Base-by-base conservation (phyloP, 2,329 filamentous ascomycete species). In the Aspergillus clavatus region DNA sequence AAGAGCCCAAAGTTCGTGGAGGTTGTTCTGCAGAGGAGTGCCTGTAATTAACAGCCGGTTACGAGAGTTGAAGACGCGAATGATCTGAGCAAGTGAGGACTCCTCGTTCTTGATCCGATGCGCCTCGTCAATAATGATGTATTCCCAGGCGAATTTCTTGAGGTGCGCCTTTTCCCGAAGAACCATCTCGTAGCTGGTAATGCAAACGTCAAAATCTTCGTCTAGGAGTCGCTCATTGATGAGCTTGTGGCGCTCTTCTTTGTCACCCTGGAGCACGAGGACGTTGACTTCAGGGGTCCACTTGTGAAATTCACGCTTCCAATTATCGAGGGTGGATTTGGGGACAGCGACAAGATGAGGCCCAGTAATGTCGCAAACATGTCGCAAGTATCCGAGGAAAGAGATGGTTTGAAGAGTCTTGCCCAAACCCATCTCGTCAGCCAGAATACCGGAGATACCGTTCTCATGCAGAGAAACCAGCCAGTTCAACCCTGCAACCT, bases 51-150 rank as follows among this genome's bases (percentile, higher is more conserved):
- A 78, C 24, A 98, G 78, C 41, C 93, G 85, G 66, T 97, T 97
- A 63, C 93, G 82, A 4, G 93, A 98, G 70, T 90, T 88, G 76
- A 98, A 98, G 42, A 96, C 75, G 56, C 93, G 88, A 54, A 98
- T 95, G 55, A 97, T 94, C 62, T 97, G 91, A 3, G 93, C 90
- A 3, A 98, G 77, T 0, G 93, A 96, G 0, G 93, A 98, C 67
- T 97, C 89, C 65, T 98, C 93, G 69, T 98, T 98, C 76, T 98
- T 98, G 79, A 98, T 98, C 49, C 93, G 89, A 69, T 98, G 93
- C 2, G 93, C 84, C 72, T 98, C 93, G 60, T 98, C 93, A 53
- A 98, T 95, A 57, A 98, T 95, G 68, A 98, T 98, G 70, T 98
- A 98, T 67, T 98, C 91, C 93, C 93, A 98, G 0, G 93, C 90